Base-by-base conservation (phyloP, 345 rosid genomes). In the Ricinus communis region DNA sequence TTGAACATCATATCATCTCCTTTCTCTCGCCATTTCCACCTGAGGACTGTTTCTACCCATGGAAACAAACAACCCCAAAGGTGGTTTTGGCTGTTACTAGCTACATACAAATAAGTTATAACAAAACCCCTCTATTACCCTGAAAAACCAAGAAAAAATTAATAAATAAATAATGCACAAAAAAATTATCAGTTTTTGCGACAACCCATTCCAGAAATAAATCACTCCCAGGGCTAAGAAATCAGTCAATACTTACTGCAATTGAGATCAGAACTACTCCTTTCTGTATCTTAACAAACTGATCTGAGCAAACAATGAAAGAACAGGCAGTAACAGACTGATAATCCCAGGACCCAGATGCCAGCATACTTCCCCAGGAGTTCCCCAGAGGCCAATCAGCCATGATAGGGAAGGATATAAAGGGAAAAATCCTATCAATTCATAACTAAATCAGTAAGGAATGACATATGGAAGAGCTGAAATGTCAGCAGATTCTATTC, bases 391-490 rank as follows among this genome's bases (percentile, higher is more conserved):
- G n/a, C n/a, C n/a, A n/a, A n/a, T n/a, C n/a, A n/a, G n/a, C n/a
- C n/a, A n/a, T n/a, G n/a, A n/a, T n/a, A n/a, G n/a, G n/a, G n/a
- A n/a, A n/a, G n/a, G 1, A 22, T 18, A 41, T n/a, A 60, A 31
- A 22, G 28, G 60, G 58, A 19, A 15, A 51, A 43, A 52, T 56
- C 65, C 14, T 66, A 73, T 63, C 64, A 55, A 14, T 47, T 18
- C 28, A 14, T 14, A 5, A 71, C 60, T 57, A 65, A 63, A 76
- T 83, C 87, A 92, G 75, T 83, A 88, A 25, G 94, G 93, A 74
- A 90, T 81, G 56, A 92, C 92, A 51, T 88, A 92, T 7, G 93
- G 97, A 63, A 90, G 86, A 68, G 96, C 93, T 59, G 73, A 66
- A 51, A 83, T 53, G 71, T 90, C 91, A 46, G 87, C 90, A 46